Base-by-base conservation (phyloP, 139 green algal genomes). In the Chlorella sp. region DNA sequence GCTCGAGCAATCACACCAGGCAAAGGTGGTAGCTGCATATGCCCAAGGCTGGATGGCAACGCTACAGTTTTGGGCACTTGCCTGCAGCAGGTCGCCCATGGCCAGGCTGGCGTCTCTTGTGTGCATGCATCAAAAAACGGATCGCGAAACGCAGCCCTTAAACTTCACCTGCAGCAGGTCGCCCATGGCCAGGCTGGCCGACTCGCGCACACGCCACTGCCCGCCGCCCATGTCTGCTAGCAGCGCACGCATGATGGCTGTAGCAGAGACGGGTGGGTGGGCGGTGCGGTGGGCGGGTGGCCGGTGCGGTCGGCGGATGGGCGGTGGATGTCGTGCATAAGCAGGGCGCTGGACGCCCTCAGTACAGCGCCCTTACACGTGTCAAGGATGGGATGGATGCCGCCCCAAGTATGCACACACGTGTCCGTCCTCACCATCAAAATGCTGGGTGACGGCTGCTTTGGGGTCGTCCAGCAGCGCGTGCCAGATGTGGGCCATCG, bases 131-230 rank as follows among this genome's bases (percentile, higher is more conserved):
- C n/a, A n/a, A n/a, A n/a, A n/a, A n/a, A n/a, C n/a, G n/a, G n/a
- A n/a, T n/a, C n/a, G n/a, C n/a, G n/a, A n/a, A n/a, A n/a, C n/a
- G n/a, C n/a, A n/a, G n/a, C n/a, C n/a, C n/a, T n/a, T n/a, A n/a
- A n/a, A n/a, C 13, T 82, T 54, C 88, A 75, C 95, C 84, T 94
- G 92, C 22, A 99, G 84, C 68, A 98, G 87, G 80, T 99, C 96
- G 24, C 88, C 81, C 43, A 95, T 74, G 5, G 93, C 96, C 0
- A 87, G 69, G 78, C 85, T 91, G 2, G 92, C 87, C 22, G 94
- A 90, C 92, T 99, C 95, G 6, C 96, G 86, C 46, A 92, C 92
- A 40, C 96, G 93, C 96, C 96, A 99, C 89, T 96, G 84, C 22
- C 93, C 86, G 22, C 89, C 92, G 17, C 92, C 94, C 80, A 95